Conservation (phyloP, 2,329 filamentous ascomycete genomes). For the Penicillium sp. region DNA sequence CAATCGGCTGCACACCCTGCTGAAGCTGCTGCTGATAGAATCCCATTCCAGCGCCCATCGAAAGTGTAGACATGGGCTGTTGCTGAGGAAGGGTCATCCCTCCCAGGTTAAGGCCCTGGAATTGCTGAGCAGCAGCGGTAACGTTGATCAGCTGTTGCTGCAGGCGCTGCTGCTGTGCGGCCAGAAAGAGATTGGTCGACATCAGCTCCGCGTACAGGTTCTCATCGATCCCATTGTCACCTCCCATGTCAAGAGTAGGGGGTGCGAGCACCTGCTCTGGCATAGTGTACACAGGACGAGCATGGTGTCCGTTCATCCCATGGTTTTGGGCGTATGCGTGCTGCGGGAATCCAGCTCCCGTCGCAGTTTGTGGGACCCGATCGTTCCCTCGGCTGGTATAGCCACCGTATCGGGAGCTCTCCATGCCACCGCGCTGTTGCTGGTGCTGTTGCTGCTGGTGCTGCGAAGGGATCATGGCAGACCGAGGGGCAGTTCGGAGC, state of each 20-base stretch:
- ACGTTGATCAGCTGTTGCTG: constrained; percentile 89
- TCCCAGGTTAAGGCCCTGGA: constrained; percentile 74
- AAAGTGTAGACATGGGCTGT: constrained; percentile 56
- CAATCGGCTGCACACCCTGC: constrained; percentile 67
- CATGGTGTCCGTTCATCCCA: constrained; percentile 43
- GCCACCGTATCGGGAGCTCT: constrained; percentile 53
- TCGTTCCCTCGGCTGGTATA: constrained; percentile 48
- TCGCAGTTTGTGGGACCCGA: constrained; percentile 63
- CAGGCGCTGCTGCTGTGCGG: constrained; percentile 90
- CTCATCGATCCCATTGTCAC: constrained; percentile 77
- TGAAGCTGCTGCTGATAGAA: constrained; percentile 69
- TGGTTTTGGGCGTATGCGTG: constrained; percentile 44
- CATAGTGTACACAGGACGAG: constrained; percentile 65
- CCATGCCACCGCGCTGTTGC: constrained; percentile 56
- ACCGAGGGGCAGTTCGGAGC: constrained; percentile 90
- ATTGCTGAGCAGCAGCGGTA: constrained; percentile 80
- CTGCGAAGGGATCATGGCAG: constrained; percentile 70
- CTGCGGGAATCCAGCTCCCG: constrained; percentile 57
- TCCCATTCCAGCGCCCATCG: constrained; percentile 59
- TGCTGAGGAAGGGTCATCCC: constrained; percentile 43
- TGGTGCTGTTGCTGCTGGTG: constrained; percentile 55
- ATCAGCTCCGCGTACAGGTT: constrained; percentile 85
- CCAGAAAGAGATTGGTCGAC: constrained; percentile 87
- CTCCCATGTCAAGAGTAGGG: constrained; percentile 72
- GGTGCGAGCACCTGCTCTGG: constrained; percentile 76